Percentiles rank a stretch among this genome's conserved stretches.
Conservation (phyloP, 139 green algal species). For the Micromonas commoda region DNA sequence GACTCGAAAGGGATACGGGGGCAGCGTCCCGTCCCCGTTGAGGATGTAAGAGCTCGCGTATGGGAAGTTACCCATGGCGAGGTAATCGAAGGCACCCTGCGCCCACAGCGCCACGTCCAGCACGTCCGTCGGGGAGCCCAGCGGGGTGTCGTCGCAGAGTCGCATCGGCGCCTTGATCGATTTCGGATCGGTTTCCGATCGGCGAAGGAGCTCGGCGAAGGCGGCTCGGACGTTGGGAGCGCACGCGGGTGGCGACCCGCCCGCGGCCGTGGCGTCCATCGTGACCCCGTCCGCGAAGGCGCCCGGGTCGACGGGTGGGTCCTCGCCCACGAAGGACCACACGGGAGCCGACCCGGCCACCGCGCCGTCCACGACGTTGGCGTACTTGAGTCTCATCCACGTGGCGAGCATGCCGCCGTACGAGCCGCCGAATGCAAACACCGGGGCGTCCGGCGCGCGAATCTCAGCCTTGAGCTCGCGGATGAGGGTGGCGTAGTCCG, state of each 20-base stretch:
- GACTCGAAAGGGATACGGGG: slow-evolving; percentile 26
- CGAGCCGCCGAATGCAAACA: not conserved
- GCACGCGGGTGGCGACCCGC: not conserved
- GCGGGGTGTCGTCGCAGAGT: slow-evolving; percentile 26
- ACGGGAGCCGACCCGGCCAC: slow-evolving; percentile 86
- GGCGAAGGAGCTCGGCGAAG: not conserved
- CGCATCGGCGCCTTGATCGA: not conserved
- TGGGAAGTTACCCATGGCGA: slow-evolving; percentile 69
- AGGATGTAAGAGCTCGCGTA: slow-evolving; percentile 37
- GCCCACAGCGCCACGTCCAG: slow-evolving; percentile 22
- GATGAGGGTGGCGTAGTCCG: slow-evolving; percentile 1
- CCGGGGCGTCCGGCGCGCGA: not conserved
- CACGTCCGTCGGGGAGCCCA: not conserved
- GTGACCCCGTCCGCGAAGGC: not conserved
- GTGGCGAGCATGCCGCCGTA: slow-evolving; percentile 75
- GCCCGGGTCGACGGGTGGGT: not conserved
- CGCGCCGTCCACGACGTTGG: slow-evolving; percentile 60
- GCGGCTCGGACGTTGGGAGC: not conserved
- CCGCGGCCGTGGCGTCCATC: not conserved
- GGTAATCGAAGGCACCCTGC: slow-evolving; percentile 61
- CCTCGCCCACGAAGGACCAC: slow-evolving; percentile 13
- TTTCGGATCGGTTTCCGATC: not conserved
- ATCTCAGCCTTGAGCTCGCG: not conserved
- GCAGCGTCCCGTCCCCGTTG: slow-evolving; percentile 14
- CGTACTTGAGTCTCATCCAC: slow-evolving; percentile 78